Percentiles rank a stretch among this genome's conserved stretches.
Evolutionary conservation across 2,329 filamentous ascomycete genomes (phyloP).

Genomic region (Alternaria postmessia): DNA sequence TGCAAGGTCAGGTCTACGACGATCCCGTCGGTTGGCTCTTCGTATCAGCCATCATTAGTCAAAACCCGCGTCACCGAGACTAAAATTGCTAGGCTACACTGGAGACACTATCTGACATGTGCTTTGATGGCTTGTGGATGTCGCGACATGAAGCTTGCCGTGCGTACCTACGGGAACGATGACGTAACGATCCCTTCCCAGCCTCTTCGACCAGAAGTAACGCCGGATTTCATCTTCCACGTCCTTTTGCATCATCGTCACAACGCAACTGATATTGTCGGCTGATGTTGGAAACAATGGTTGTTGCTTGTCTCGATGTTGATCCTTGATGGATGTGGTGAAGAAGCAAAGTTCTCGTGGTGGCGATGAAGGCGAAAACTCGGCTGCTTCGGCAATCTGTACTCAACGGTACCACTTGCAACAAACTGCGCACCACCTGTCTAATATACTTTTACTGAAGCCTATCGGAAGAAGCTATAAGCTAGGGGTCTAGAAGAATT

Average conservation of each 20-base stretch:
- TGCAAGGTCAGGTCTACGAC: not conserved
- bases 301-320: not conserved
- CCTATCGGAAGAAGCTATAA: not conserved
- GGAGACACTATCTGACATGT: not conserved
- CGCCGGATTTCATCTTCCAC: not conserved
- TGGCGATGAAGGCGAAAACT: conserved; percentile 3
- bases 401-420: not conserved
- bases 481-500: not conserved
- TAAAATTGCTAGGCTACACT: not conserved
- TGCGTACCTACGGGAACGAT: not conserved
- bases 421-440: not conserved
- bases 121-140: not conserved
- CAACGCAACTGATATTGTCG: not conserved
- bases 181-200: not conserved
- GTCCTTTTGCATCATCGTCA: not conserved
- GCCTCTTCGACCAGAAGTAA: not conserved
- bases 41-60: not conserved
- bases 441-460: not conserved
- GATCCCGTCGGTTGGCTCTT: not conserved
- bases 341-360: not conserved
- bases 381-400: not conserved
- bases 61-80: not conserved
- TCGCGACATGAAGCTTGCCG: not conserved
- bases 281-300: not conserved
- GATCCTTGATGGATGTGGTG: not conserved